phyloP scores from a whole-genome alignment of 2,329 filamentous ascomycete species.

The Fusarium piperis region DNA sequence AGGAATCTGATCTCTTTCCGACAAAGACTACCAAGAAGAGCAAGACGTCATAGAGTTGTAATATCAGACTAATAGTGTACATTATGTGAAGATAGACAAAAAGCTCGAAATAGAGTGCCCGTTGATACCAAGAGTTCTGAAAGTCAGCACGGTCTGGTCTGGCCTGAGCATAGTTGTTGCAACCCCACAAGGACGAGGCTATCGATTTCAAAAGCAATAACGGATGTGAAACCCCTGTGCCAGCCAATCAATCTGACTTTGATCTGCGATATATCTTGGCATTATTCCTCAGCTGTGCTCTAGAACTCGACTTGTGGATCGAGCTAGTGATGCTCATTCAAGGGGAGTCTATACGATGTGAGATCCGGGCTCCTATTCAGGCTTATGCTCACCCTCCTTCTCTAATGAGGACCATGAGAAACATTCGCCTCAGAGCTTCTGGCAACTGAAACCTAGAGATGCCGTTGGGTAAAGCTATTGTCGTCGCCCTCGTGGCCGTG shows the following conservation, averaged over 20 bases:
- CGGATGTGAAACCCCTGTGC: neutral
- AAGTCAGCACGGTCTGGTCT: neutral
- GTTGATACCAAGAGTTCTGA: neutral
- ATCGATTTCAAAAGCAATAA: neutral
- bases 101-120: neutral
- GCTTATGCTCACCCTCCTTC: neutral
- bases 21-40: slow-evolving; percentile 50
- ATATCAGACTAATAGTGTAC: neutral
- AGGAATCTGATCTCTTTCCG: slow-evolving; percentile 65
- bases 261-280: neutral
- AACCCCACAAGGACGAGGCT: neutral
- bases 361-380: neutral
- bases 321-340: neutral
- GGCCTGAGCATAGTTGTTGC: neutral
- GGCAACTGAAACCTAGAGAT: too few species aligned
- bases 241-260: neutral
- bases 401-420: too few species aligned
- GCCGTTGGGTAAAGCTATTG: too few species aligned
- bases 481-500: too few species aligned
- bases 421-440: too few species aligned
- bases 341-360: neutral
- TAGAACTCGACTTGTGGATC: neutral
- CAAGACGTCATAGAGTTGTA: slow-evolving; percentile 31
- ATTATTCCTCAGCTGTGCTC: neutral
- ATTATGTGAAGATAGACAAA: neutral